Base-by-base conservation (phyloP, 805 yeast genomes). In the Metschnikowia gelsemii region DNA sequence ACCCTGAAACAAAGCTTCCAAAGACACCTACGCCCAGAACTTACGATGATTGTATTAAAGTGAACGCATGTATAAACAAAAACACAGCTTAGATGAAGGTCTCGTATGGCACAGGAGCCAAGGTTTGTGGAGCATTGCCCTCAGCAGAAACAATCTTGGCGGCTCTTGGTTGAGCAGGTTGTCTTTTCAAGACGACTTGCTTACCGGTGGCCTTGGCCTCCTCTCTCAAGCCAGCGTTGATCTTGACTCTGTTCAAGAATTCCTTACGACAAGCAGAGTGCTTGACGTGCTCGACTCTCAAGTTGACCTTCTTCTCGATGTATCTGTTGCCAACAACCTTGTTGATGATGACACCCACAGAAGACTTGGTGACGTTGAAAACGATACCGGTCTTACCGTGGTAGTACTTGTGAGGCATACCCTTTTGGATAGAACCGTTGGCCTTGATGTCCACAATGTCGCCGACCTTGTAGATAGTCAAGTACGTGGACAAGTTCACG, bases 341-440 rank as follows among this genome's bases (percentile, higher is more conserved):
- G 95, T 93, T 86, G 72, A 93, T 75, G 68, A 93, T 87, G 63
- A 93, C 93, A 85, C 99, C 99, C 58, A 93, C 98, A 56, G 99
- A 79, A 54, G 96, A 77, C 83, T 87, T 93, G 85, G 99, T 91
- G 61, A 93, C 95, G 84, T 93, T 93, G 96, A 82, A 93, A 58
- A 93, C 82, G 63, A 93, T 87, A 84, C 99, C 99, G 59, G 99
- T 93, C 84, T 90, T 93, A 78, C 99, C 99, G 83, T 93, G 97
- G 96, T 93, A 93, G 86, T 80, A 90, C 82, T 93, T 93, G 89
- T 88, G 96, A 74, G 99, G 99, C 96, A 93, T 88, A 87, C 98
- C 97, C 85, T 91, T 90, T 75, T 93, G 98, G 82, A 90, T 80
- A 61, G 99, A 81, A 82, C 96, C 96, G 74, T 93, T 93, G 75